Percentiles rank a stretch among this genome's conserved stretches.
Conservation (phyloP, 2,329 filamentous ascomycete species). For the Pyrenochaeta sp. region DNA sequence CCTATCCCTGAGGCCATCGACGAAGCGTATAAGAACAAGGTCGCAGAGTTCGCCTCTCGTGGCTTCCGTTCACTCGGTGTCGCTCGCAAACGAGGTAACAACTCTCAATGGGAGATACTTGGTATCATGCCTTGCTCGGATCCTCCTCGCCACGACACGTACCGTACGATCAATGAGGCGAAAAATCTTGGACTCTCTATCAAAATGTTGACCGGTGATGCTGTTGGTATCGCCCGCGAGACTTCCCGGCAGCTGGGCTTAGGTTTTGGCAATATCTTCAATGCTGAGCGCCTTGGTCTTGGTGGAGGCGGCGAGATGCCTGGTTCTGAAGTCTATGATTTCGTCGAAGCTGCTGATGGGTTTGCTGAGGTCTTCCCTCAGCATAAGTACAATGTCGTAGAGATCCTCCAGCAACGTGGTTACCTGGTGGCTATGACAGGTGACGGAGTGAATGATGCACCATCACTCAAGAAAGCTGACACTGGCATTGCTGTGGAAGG, state of each 20-base stretch:
- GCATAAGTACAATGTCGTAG: constrained; percentile 94
- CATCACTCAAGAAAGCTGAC: constrained; percentile 93
- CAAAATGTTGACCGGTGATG: constrained; percentile 96
- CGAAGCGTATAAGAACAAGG: constrained; percentile 89
- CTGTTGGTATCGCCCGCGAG: constrained; percentile 91
- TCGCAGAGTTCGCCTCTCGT: constrained; percentile 89
- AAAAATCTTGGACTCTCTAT: constrained; percentile 87
- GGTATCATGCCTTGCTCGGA: constrained; percentile 96
- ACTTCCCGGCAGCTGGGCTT: constrained; percentile 91
- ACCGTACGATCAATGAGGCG: constrained; percentile 88
- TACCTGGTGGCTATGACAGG: constrained; percentile 96
- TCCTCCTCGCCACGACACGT: constrained; percentile 89
- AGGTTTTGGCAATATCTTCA: constrained; percentile 86
- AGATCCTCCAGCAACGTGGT: constrained; percentile 91
- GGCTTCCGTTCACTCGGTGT: constrained; percentile 95
- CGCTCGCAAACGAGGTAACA: constrained; percentile 84
- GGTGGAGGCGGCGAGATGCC: constrained; percentile 92
- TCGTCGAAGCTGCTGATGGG: constrained; percentile 93
- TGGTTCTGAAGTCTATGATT: constrained; percentile 92
- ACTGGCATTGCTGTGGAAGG: constrained; percentile 95
- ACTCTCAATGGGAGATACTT: constrained; percentile 82
- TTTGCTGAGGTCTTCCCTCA: constrained; percentile 95
- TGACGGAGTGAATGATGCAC: constrained; percentile 94
- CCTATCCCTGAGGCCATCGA: constrained; percentile 78
- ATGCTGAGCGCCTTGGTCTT: constrained; percentile 89